These are phyloP conservation scores for Torulaspora pretoriensis DNA, from an alignment of 1,139 yeast species.

Conservation along the genomic window DNA sequence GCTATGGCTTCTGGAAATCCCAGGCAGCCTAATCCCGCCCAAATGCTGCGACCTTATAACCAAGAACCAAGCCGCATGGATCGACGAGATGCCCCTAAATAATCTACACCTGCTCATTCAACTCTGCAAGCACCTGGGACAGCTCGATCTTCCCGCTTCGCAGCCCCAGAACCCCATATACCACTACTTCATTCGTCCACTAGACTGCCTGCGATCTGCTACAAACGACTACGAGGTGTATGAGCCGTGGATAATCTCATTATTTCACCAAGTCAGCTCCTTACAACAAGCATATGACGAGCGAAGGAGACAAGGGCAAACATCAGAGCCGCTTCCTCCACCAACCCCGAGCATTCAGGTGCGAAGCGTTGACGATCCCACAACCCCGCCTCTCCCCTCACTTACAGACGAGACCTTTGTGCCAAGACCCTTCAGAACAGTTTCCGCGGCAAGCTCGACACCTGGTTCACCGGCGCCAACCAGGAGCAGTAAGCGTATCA, in stretches of 20 bases:
- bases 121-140: slow-evolving; percentile 13
- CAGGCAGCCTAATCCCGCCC: slow-evolving; percentile 33
- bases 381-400: slow-evolving; percentile 2
- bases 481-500: slow-evolving; percentile 4
- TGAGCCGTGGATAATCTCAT: slow-evolving; percentile 2
- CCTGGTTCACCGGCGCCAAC: slow-evolving; percentile 37
- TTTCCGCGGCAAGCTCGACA: slow-evolving; percentile 19
- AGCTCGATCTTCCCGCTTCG: slow-evolving; percentile 4
- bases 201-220: slow-evolving; percentile 1
- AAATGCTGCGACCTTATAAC: slow-evolving; percentile 22
- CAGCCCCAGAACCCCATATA: slow-evolving; percentile 17
- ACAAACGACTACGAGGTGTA: neutral
- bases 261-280: neutral
- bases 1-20: slow-evolving; percentile 36
- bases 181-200: slow-evolving; percentile 19
- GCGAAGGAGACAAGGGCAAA: neutral
- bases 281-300: neutral
- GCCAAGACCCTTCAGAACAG: slow-evolving; percentile 26
- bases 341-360: slow-evolving; percentile 1
- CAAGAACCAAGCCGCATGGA: slow-evolving; percentile 17
- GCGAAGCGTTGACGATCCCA: neutral
- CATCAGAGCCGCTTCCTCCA: neutral
- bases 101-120: slow-evolving; percentile 5
- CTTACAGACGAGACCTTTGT: slow-evolving; percentile 15
- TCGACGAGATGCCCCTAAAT: slow-evolving; percentile 3